Evolutionary conservation across 352 stramenopile species (phyloP).

Genomic region (Globisporangium heterothallicum): DNA sequence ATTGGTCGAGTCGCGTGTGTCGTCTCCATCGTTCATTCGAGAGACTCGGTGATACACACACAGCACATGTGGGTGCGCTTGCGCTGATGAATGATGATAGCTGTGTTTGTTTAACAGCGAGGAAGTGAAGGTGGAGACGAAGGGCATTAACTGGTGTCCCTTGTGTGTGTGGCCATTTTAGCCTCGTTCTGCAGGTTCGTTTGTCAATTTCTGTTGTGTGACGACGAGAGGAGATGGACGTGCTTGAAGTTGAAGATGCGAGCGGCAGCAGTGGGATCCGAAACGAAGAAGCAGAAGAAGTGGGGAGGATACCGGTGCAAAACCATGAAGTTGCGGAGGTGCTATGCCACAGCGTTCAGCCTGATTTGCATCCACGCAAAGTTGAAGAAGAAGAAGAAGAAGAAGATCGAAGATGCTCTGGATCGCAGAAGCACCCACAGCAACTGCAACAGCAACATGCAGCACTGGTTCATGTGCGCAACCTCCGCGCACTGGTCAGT

Average conservation of each 20-base stretch:
- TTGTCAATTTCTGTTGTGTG: neutral
- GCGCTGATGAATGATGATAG: too few species aligned
- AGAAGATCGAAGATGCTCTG: constrained; percentile 3
- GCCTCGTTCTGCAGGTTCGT: too few species aligned
- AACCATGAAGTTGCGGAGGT: neutral
- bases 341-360: neutral
- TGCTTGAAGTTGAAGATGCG: neutral
- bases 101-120: too few species aligned
- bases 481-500: constrained; percentile 14
- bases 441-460: constrained; percentile 2
- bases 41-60: too few species aligned
- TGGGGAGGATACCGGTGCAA: neutral
- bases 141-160: too few species aligned
- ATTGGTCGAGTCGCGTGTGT: too few species aligned
- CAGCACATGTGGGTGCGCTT: too few species aligned
- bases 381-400: neutral
- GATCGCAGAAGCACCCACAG: neutral
- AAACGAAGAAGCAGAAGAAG: neutral
- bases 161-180: neutral
- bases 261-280: neutral
- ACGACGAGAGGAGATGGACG: neutral
- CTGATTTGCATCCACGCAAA: neutral
- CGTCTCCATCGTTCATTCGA: too few species aligned
- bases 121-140: too few species aligned
- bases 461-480: neutral